Evolutionary conservation across 176 grass and related monocot species (phyloP), one percentile per base, ranked within the genome.

Genomic region (Ensete glaucum): DNA sequence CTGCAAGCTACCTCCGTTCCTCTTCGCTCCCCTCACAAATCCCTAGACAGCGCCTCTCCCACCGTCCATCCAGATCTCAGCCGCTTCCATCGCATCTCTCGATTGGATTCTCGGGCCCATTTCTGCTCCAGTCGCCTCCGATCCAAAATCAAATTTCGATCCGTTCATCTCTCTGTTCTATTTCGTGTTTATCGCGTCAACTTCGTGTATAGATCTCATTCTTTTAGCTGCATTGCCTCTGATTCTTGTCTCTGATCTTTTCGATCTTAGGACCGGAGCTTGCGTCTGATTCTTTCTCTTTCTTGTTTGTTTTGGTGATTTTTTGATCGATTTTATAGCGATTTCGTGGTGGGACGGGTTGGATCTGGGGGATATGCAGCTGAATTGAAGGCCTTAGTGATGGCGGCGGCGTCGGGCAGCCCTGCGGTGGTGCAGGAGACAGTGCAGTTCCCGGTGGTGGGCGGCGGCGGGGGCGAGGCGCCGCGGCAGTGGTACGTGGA

Each of bases 401-500:
- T 54, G 62, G 81, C 53, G 55, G 53, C 58, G 53, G 56, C 19
- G 64, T 21, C 20, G 74, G 54, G 50, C 64, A 64, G 34, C 25
- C 53, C 56, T 54, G 54, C 67, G 48, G 75, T 50, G 62, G 75
- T 62, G 67, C 54, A 52, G 71, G 79, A 63, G 58, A 16, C 24
- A n/a, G 53, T 52, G 48, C 50, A 62, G 29, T 19, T 17, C 17
- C 3, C 55, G 11, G 55, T 17, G 65, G 54, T 7, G 54, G 25
- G 72, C 16, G 73, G 72, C 26, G 50, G 17, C 43, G 73, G 49
- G 81, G 78, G 78, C 23, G 68, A 26, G 26, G 21, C 76, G 80
- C 29, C 66, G 69, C 60, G 2, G 81, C 88, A 73, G n/a, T 80
- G 81, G 81, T 53, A 78, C 22, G 11, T 80, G 65, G 83, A 96